A percentile compares a stretch with the other conserved stretches of the same genome.
phyloP scores from a whole-genome alignment of 352 stramenopile genomes.

The Phytophthora meadii region DNA sequence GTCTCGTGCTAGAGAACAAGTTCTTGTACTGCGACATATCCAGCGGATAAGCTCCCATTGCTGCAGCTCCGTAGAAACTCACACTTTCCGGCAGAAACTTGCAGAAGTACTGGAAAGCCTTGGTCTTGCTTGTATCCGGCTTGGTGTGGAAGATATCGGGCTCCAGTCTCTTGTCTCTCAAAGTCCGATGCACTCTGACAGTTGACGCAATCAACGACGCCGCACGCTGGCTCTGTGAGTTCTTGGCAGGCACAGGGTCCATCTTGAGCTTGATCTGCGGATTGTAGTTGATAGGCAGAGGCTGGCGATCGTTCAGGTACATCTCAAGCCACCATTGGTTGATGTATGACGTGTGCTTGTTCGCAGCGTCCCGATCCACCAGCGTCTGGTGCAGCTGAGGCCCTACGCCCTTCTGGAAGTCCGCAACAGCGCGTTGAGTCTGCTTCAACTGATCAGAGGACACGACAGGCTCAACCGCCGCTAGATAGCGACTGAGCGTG shows the following conservation, averaged over 20 bases:
- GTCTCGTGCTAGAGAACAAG: conserved; percentile 84
- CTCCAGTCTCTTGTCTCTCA: conserved; percentile 82
- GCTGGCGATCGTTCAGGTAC: conserved; percentile 89
- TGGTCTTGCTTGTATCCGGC: conserved; percentile 78
- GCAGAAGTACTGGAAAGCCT: conserved; percentile 81
- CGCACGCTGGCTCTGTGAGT: conserved; percentile 82
- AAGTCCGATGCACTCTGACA: conserved; percentile 82
- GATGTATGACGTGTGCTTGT: conserved; percentile 92
- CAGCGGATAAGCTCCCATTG: conserved; percentile 86
- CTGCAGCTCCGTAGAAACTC: conserved; percentile 90
- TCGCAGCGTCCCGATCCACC: conserved; percentile 74
- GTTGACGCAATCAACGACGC: conserved; percentile 88
- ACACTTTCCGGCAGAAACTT: conserved; percentile 84
- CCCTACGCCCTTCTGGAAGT: conserved; percentile 68
- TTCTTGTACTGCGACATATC: conserved; percentile 95
- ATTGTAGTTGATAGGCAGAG: conserved; percentile 92
- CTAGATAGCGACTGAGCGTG: conserved; percentile 79
- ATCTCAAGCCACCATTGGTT: conserved; percentile 94
- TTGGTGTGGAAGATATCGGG: conserved; percentile 93
- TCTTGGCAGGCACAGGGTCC: conserved; percentile 84
- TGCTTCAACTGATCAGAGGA: conserved; percentile 57
- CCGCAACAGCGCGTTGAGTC: conserved; percentile 57
- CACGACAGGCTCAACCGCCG: conserved; percentile 80
- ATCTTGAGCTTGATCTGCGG: conserved; percentile 91
- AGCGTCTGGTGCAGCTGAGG: conserved; percentile 79